phyloP scores from a whole-genome alignment of 169 alveolate species.

The Babesia bigemina region DNA sequence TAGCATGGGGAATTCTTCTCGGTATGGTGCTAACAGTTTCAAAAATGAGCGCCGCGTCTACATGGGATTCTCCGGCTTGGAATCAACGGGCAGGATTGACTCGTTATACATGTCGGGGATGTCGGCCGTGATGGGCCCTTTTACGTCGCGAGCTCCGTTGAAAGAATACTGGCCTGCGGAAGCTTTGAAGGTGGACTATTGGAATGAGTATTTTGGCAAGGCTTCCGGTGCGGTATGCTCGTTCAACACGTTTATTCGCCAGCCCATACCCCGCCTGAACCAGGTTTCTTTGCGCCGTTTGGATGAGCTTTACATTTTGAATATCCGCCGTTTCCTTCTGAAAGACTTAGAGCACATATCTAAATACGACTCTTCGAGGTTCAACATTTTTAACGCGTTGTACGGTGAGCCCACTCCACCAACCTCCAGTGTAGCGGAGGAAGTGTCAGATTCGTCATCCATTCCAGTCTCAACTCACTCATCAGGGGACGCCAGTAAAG shows the following conservation, averaged over 20 bases:
- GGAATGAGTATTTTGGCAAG: conserved; percentile 23
- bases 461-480: not conserved
- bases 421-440: conserved; percentile 13
- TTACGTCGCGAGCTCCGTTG: conserved; percentile 25
- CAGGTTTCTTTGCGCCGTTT: conserved; percentile 38
- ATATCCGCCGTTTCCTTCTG: conserved; percentile 26
- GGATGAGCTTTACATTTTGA: conserved; percentile 49
- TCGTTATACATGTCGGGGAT: conserved; percentile 22
- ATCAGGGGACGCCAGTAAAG: not conserved
- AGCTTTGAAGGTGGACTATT: conserved; percentile 24
- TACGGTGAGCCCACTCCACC: conserved; percentile 14
- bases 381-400: conserved; percentile 36
- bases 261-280: conserved; percentile 30
- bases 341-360: conserved; percentile 51
- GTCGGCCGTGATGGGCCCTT: conserved; percentile 41
- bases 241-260: conserved; percentile 18
- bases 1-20: not conserved
- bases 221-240: conserved; percentile 16
- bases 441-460: not conserved
- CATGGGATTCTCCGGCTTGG: conserved; percentile 45
- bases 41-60: conserved; percentile 31
- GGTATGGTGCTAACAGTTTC: conserved; percentile 4
- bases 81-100: conserved; percentile 11
- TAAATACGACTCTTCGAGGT: conserved; percentile 14
- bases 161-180: conserved; percentile 27